phyloP scores from a whole-genome alignment of 495 filamentous ascomycete genomes.

The Aspergillus wentii region DNA sequence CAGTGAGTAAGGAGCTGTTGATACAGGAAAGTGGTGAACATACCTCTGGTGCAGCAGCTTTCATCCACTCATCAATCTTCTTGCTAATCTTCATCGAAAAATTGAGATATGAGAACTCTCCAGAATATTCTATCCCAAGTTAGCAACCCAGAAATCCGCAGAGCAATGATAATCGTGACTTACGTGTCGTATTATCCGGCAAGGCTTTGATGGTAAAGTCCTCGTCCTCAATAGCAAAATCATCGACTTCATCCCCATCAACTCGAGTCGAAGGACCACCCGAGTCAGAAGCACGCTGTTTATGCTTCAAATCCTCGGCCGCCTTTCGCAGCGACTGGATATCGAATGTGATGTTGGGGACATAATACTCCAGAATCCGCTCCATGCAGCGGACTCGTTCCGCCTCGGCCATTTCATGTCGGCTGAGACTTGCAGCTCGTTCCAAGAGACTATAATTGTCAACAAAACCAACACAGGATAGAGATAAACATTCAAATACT shows the following conservation, averaged over 20 bases:
- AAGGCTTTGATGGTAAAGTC: constrained; percentile 43
- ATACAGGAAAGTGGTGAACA: background rate
- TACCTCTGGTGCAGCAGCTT: constrained; percentile 39
- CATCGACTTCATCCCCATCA: constrained; percentile 37
- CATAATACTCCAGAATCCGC: constrained; percentile 35
- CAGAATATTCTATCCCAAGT: constrained; percentile 41
- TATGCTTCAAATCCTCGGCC: constrained; percentile 32
- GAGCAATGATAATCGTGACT: constrained; percentile 11
- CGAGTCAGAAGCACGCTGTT: constrained; percentile 33
- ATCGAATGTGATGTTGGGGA: constrained; percentile 40
- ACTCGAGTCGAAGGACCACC: constrained; percentile 27
- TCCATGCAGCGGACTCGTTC: constrained; percentile 44
- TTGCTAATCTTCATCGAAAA: constrained; percentile 46
- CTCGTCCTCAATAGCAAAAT: constrained; percentile 40
- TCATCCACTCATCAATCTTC: constrained; percentile 48
- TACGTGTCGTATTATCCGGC: constrained; percentile 45
- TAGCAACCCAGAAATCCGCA: background rate
- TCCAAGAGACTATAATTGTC: constrained; percentile 25
- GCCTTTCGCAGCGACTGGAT: constrained; percentile 36
- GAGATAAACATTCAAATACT: constrained; percentile 7
- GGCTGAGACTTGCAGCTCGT: constrained; percentile 29
- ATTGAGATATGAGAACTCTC: constrained; percentile 48
- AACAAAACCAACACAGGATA: background rate
- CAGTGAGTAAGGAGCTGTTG: constrained; percentile 5
- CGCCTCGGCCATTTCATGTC: constrained; percentile 39